phyloP scores from a whole-genome alignment of 2,329 filamentous ascomycete species.

The Trichoderma aggressivum region DNA sequence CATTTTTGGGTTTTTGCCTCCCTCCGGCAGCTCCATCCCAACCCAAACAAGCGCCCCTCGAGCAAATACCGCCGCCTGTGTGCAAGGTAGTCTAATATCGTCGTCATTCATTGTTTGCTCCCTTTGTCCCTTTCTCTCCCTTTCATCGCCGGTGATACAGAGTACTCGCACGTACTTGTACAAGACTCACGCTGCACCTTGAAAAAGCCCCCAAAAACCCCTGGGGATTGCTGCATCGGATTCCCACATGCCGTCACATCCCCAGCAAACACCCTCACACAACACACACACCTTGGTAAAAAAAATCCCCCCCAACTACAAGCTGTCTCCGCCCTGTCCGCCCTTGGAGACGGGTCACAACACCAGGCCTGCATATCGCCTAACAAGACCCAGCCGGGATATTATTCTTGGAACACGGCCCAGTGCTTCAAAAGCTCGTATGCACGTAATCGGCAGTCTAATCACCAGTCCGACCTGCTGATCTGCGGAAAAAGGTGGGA shows the following conservation, averaged over 20 bases:
- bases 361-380: conserved; percentile 14
- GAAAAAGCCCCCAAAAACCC: neutral
- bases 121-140: neutral
- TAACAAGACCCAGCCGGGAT: neutral
- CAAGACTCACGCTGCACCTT: neutral
- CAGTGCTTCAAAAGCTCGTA: neutral
- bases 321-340: neutral
- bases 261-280: neutral
- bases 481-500: neutral
- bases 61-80: neutral
- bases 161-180: neutral
- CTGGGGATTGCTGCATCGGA: neutral
- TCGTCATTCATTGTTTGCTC: neutral
- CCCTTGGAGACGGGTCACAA: conserved; percentile 12
- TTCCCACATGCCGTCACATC: neutral
- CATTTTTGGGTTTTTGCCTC: neutral
- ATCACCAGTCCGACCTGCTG: conserved; percentile 4
- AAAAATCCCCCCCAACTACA: neutral
- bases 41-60: neutral
- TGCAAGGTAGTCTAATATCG: neutral
- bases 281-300: neutral
- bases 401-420: neutral
- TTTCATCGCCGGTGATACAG: neutral
- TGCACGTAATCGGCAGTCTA: neutral
- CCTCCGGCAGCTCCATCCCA: neutral